Base-by-base conservation (phyloP, 352 stramenopile species). In the Pythium oligandrum region DNA sequence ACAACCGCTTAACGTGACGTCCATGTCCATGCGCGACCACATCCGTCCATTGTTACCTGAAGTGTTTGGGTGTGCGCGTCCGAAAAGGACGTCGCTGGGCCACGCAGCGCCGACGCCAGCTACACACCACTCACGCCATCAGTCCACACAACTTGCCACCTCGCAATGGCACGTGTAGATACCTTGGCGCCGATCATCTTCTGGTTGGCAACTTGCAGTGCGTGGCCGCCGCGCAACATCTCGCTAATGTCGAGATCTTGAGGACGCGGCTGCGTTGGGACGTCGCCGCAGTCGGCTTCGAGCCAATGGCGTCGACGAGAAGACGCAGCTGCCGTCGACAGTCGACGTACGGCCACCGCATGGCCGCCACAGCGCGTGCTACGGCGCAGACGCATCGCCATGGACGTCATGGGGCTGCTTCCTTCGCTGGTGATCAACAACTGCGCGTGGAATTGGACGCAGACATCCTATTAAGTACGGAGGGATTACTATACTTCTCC, bases 221-320 rank as follows among this genome's bases (percentile, higher is more conserved):
- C 78, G 60, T 89, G 81, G 51, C 76, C 81, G 40, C 71, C 72
- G 30, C 81, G 81, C 50, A 89, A 45, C 81, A 91, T 91, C 57
- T 84, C 68, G 64, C 81, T 87, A 43, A 78, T 57, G 38, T 68
- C 66, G 30, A 63, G 10, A 47, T 89, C 70, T 9, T 71, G 66
- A 32, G 40, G n/a, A 7, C 69, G 67, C 11, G 78, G 71, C 1
- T 54, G 48, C 4, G 40, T 35, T 8, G 81, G 81, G 5, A 91
- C 81, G 37, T 86, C 69, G 6, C 78, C 76, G 40, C 81, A 91
- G 57, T 77, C 68, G 4, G 75, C 33, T 40, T 89, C 78, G 42
- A 91, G 68, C 81, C 81, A 91, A 46, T 86, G 7, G 38, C 38
- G 38, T 12, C 38, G 38, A 8, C 7, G 38, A 0, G 17, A 26